phyloP scores from a whole-genome alignment of 768 basidiomycete genomes.

The Gelatoporia subvermispora region DNA sequence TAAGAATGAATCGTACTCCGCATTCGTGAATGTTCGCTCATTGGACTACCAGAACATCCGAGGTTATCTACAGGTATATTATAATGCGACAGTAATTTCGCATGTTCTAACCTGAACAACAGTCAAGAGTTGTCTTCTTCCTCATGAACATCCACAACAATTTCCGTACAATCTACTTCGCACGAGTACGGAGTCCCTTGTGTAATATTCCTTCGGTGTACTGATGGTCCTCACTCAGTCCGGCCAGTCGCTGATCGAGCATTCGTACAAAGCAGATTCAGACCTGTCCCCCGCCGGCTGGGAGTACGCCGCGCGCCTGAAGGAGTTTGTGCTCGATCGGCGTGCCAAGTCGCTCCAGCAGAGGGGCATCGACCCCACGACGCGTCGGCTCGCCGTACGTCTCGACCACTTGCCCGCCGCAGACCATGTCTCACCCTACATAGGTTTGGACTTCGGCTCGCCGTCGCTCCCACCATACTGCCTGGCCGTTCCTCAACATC shows the following conservation, averaged over 20 bases:
- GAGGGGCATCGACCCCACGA: conserved; percentile 56
- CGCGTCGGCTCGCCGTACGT: conserved; percentile 64
- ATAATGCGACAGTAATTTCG: not conserved
- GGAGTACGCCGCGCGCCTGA: conserved; percentile 89
- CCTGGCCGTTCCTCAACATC: conserved; percentile 79
- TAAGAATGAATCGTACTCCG: conserved; percentile 29
- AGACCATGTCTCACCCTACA: not conserved
- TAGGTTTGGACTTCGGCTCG: conserved; percentile 98
- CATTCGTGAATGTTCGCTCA: not conserved
- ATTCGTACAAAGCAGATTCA: conserved; percentile 97
- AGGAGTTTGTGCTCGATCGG: conserved; percentile 84
- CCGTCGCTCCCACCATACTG: conserved; percentile 88
- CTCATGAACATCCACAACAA: conserved; percentile 98
- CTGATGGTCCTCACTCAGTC: conserved; percentile 51
- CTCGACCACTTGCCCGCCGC: no score
- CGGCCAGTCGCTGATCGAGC: conserved; percentile 97
- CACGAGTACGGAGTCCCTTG: conserved; percentile 51
- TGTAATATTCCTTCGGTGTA: conserved; percentile 1
- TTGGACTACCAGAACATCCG: conserved; percentile 56
- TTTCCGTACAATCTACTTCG: conserved; percentile 93
- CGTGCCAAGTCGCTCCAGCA: conserved; percentile 73
- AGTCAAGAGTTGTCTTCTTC: conserved; percentile 97
- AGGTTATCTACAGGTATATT: conserved; percentile 79
- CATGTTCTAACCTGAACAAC: conserved; percentile 1
- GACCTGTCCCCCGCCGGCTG: conserved; percentile 93